phyloP scores from a whole-genome alignment of 2,329 filamentous ascomycete species.

The Fusarium pseudocircinatum region DNA sequence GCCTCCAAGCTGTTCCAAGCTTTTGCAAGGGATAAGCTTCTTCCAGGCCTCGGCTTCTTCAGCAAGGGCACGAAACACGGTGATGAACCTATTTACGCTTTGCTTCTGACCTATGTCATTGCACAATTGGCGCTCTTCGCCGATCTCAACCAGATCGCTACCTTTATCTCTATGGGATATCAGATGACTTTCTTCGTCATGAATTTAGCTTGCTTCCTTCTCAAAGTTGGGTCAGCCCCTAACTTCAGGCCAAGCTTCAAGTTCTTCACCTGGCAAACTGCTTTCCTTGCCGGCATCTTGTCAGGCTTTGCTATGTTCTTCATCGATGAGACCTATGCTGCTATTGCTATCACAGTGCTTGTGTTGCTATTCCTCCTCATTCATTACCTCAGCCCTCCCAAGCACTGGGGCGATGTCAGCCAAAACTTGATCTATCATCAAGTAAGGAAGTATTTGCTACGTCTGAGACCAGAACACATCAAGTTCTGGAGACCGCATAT shows the following conservation, averaged over 20 bases:
- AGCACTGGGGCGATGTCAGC: conserved; percentile 89
- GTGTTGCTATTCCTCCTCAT: conserved; percentile 84
- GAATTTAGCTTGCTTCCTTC: conserved; percentile 85
- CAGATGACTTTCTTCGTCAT: conserved; percentile 93
- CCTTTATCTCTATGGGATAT: conserved; percentile 90
- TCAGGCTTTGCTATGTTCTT: conserved; percentile 90
- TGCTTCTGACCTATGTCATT: conserved; percentile 78
- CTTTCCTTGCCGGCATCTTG: conserved; percentile 76
- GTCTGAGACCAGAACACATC: conserved; percentile 87
- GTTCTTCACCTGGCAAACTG: conserved; percentile 89
- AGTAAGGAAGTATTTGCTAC: conserved; percentile 85
- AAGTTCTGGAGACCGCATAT: conserved; percentile 95
- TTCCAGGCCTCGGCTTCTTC: conserved; percentile 80
- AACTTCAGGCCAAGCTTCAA: conserved; percentile 91
- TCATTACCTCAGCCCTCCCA: conserved; percentile 85
- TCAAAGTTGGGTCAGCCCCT: conserved; percentile 87
- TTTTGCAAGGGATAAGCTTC: conserved; percentile 78
- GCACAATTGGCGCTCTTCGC: conserved; percentile 84
- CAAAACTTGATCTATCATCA: conserved; percentile 88
- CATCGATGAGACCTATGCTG: conserved; percentile 83
- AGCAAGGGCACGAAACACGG: conserved; percentile 75
- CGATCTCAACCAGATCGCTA: conserved; percentile 88
- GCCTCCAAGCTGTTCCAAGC: conserved; percentile 87
- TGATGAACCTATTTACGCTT: conserved; percentile 81
- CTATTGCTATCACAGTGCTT: conserved; percentile 76